phyloP scores from a whole-genome alignment of 2,329 filamentous ascomycete species.

The Venturiaceae sp. region DNA sequence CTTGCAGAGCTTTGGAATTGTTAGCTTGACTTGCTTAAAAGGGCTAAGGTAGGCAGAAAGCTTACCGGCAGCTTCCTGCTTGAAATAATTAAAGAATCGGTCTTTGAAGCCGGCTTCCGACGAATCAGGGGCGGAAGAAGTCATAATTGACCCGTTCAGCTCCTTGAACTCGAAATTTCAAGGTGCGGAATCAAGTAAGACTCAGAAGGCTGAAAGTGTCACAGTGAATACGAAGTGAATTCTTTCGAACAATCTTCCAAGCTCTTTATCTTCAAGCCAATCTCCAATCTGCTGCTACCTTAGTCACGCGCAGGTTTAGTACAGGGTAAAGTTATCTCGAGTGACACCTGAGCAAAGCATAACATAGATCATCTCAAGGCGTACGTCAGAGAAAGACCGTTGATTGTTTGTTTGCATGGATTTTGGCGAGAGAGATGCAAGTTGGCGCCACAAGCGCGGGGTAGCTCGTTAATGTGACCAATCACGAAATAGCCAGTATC shows the following conservation, averaged over 20 bases:
- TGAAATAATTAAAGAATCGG: constrained; percentile 77
- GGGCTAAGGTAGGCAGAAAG: constrained; percentile 8
- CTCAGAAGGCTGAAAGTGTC: not conserved
- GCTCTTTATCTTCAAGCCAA: too few relatives aligned
- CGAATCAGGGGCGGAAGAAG: constrained; percentile 14
- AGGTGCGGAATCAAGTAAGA: too few relatives aligned
- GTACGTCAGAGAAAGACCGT: too few relatives aligned
- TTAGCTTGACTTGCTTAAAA: constrained; percentile 11
- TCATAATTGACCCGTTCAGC: not conserved
- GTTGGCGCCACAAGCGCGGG: not conserved
- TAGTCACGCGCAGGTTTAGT: too few relatives aligned
- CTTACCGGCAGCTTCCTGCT: constrained; percentile 60
- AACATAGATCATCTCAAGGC: too few relatives aligned
- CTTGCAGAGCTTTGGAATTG: constrained; percentile 56
- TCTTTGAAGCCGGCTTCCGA: constrained; percentile 37
- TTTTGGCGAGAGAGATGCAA: not conserved
- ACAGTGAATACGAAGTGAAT: not conserved
- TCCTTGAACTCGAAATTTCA: too few relatives aligned
- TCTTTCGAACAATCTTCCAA: not conserved
- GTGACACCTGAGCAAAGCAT: too few relatives aligned
- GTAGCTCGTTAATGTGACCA: not conserved
- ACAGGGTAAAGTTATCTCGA: too few relatives aligned
- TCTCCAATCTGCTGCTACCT: too few relatives aligned
- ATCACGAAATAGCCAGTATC: not conserved
- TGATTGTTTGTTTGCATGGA: too few relatives aligned